Evolutionary conservation across 2,329 filamentous ascomycete species (phyloP).

Genomic region (Fusarium sp.): DNA sequence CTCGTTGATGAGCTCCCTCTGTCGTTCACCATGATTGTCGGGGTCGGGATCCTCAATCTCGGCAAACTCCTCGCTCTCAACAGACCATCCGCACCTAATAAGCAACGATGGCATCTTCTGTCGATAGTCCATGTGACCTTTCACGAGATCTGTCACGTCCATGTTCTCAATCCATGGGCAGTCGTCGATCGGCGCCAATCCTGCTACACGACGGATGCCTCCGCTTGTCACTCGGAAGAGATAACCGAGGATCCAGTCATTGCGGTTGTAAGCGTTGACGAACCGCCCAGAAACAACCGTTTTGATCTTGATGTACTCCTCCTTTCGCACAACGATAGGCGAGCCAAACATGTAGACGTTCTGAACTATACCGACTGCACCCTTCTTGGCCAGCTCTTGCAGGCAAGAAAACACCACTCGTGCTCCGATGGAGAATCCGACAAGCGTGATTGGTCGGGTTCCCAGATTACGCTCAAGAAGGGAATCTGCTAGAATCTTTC

Average conservation of each 20-base stretch:
- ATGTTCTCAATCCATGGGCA: conserved; percentile 91
- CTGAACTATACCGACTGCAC: conserved; percentile 89
- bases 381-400: conserved; percentile 86
- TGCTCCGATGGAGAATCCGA: conserved; percentile 94
- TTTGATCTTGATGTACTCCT: conserved; percentile 86
- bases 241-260: conserved; percentile 98
- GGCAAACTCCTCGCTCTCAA: conserved; percentile 93
- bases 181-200: conserved; percentile 81
- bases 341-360: conserved; percentile 97
- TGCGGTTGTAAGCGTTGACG: conserved; percentile 93
- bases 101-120: conserved; percentile 91
- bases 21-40: conserved; percentile 88
- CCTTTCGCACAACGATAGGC: conserved; percentile 90
- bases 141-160: conserved; percentile 87
- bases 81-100: conserved; percentile 89
- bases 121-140: conserved; percentile 97
- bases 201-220: conserved; percentile 90
- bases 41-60: conserved; percentile 99
- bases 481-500: conserved; percentile 94
- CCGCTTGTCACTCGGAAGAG: conserved; percentile 95
- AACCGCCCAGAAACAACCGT: conserved; percentile 94
- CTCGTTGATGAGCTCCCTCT: conserved; percentile 94
- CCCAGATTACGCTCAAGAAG: conserved; percentile 93
- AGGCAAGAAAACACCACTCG: conserved; percentile 94
- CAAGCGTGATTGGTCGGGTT: conserved; percentile 90